Evolutionary conservation across 208 protist genomes (phyloP), one percentile per base, ranked within the genome.

Genomic region (Wallacemonas sp.): DNA sequence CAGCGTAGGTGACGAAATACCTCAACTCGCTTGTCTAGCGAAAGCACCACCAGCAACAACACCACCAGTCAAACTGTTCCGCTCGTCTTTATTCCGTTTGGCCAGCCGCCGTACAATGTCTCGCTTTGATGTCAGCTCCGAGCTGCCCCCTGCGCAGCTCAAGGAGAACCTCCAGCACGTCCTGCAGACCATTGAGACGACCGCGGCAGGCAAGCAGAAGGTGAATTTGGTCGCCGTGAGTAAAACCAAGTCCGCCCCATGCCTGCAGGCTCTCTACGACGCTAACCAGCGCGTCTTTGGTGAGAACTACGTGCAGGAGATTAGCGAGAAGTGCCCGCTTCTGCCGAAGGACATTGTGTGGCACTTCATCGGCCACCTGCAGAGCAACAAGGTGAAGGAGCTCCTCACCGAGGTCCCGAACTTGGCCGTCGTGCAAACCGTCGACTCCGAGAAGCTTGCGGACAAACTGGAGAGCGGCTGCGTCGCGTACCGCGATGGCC

Each of bases 311-410:
- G 95, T 99, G 36, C 93, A 99, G 76, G 97, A 99, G 75, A 44
- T 98, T 12, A 65, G 81, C 1, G 86, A 94, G 63, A 99, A 99
- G 86, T 79, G 87, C 1, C 41, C 48, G 26, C 48, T 75, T 57
- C 66, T 96, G 45, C 90, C 94, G 0, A 38, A 81, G 23, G 97
- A 99, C 67, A 97, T 99, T 33, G 48, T 80, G 28, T 99, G 97
- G 97, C 98, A 98, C 70, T 99, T 99, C 62, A 98, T 99, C 74
- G 98, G 98, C 8, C 94, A 98, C 61, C 70, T 99, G 36, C 98
- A 99, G 81, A 97, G 86, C 68, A 99, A 99, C 78, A 99, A 99
- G 70, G 79, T 93, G 48, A 97, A 92, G 70, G 61, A 90, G 49
- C 72, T 99, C 18, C 79, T 97, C 8, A 38, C 74, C 41, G 74